Conservation (phyloP, 1,284 basidiomycete genomes). For the Afroboletus lepidellus region DNA sequence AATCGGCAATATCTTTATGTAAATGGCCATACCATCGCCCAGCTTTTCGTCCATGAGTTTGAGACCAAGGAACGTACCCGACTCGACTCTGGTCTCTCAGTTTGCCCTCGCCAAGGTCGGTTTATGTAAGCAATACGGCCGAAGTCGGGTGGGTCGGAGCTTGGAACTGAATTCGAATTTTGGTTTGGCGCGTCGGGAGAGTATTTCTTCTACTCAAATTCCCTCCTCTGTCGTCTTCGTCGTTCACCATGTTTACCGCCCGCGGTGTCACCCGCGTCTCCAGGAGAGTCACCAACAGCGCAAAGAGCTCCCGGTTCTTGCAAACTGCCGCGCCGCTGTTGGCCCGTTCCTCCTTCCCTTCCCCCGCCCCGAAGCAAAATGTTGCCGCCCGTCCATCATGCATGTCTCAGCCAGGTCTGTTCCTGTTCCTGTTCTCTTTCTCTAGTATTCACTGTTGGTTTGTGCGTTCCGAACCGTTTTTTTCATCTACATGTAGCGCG, state of each 20-base stretch:
- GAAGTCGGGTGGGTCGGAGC: slow-evolving; percentile 33
- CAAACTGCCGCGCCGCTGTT: slow-evolving; percentile 60
- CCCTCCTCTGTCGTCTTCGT: slow-evolving; percentile 28
- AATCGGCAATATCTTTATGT: no score
- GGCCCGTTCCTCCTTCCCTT: slow-evolving; percentile 44
- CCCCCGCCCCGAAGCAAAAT: slow-evolving; percentile 38
- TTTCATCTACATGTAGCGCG: slow-evolving; percentile 52
- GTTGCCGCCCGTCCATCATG: slow-evolving; percentile 35
- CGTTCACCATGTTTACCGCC: slow-evolving; percentile 73
- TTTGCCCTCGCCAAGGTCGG: no score
- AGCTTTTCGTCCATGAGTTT: no score
- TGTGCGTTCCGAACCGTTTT: slow-evolving; percentile 14
- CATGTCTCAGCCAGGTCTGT: slow-evolving; percentile 33
- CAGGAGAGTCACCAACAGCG: slow-evolving; percentile 72
- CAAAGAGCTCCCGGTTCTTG: slow-evolving; percentile 75
- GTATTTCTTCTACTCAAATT: slow-evolving; percentile 34
- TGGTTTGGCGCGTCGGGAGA: slow-evolving; percentile 15
- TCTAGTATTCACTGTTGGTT: slow-evolving; percentile 16
- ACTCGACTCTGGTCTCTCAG: no score
- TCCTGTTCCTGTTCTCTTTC: slow-evolving; percentile 36
- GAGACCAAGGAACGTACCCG: no score
- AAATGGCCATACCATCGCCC: no score
- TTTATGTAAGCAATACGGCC: slow-evolving; percentile 30
- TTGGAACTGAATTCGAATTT: slow-evolving; percentile 29
- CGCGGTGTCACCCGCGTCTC: slow-evolving; percentile 82